Evolutionary conservation across 768 basidiomycete species (phyloP), one percentile per base, ranked within the genome.

Genomic region (Kwoniella pini): DNA sequence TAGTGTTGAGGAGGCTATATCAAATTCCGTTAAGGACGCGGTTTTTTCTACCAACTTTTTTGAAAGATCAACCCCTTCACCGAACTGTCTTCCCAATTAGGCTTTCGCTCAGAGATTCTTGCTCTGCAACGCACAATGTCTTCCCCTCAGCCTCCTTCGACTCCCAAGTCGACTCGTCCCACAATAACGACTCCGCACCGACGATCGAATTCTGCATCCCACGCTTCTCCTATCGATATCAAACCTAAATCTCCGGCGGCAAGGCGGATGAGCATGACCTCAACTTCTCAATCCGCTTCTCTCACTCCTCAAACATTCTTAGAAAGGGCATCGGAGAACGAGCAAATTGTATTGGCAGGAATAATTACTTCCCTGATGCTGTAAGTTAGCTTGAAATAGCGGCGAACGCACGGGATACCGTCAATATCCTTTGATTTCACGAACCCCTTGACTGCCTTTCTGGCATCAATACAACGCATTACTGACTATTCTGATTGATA

Each of bases 231-330:
- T 1, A 60, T 64, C n/a, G 69, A 70, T 33, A 58, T 70, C 64
- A 62, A 63, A 17, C 63, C 69, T 6, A 45, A 43, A 21, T 64
- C 69, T 4, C 63, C 69, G 7, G 62, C 60, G 13, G 59, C 67
- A 17, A 51, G 69, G 45, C 31, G 68, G 40, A 70, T 70, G 72
- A 62, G 58, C 33, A 59, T 63, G 63, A 66, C 67, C 21, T 48
- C 54, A 17, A 70, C 69, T 5, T 56, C 71, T 10, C 71, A 73
- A 42, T 38, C 48, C 2, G 55, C 46, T 21, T 53, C 55, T 13
- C 24, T 62, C 1, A 56, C 30, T 15, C 49, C 64, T 15, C 22
- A 45, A 22, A 51, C 39, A 10, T 31, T 27, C 36, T 42, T 21
- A 2, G 53, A 61, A 15, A 38, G 53, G 27, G 21, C 56, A 4